Evolutionary conservation across 2,329 filamentous ascomycete genomes (phyloP).

Genomic region (Geosmithia flava): DNA sequence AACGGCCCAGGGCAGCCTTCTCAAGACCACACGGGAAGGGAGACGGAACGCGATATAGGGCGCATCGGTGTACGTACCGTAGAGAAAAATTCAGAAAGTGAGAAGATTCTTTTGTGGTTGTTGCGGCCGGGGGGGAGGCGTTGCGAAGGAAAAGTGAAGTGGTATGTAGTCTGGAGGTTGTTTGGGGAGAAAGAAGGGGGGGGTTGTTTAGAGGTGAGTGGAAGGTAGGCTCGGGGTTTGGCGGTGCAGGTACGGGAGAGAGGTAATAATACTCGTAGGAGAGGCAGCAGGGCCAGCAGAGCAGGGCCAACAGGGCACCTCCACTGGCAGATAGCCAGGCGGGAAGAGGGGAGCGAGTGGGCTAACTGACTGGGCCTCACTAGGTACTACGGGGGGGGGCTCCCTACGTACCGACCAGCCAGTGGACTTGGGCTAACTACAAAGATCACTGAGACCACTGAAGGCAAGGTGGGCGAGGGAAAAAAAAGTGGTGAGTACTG

Average conservation of each 20-base stretch:
- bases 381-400: no score
- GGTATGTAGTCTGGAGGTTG: background rate
- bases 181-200: background rate
- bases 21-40: background rate
- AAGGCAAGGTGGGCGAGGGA: no score
- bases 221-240: background rate
- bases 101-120: background rate
- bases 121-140: background rate
- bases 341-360: no score
- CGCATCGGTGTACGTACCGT: background rate
- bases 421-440: no score
- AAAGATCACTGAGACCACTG: no score
- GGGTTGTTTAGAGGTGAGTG: background rate
- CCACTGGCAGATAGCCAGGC: no score
- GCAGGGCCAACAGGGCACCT: no score
- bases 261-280: background rate
- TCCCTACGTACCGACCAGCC: no score
- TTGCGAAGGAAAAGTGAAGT: background rate
- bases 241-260: background rate
- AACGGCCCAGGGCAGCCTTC: background rate
- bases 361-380: no score
- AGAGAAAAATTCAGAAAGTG: background rate
- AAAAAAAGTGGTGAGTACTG: no score
- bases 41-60: background rate
- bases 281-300: background rate